Evolutionary conservation across 768 basidiomycete species (phyloP).

Genomic region (Trametes cubensis): DNA sequence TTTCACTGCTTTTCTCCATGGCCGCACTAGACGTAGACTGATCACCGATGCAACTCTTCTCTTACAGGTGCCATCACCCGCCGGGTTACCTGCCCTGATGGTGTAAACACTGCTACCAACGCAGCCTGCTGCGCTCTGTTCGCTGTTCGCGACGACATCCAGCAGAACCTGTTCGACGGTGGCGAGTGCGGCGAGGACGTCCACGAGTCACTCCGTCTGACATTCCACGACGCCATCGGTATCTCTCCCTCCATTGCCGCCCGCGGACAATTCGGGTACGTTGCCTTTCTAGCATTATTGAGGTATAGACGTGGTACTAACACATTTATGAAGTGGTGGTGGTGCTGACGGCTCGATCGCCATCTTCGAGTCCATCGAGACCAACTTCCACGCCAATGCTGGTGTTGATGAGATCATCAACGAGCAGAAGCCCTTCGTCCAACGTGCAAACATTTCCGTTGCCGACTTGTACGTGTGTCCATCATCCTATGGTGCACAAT

Average conservation of each 20-base stretch:
- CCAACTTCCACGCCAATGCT: slow-evolving; percentile 44
- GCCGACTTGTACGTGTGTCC: slow-evolving; percentile 33
- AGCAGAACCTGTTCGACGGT: slow-evolving; percentile 38
- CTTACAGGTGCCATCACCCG: slow-evolving; percentile 21
- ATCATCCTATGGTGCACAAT: neutral
- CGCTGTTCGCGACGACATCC: slow-evolving; percentile 30
- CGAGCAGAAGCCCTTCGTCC: slow-evolving; percentile 28
- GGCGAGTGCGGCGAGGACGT: slow-evolving; percentile 40
- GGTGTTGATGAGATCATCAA: slow-evolving; percentile 32
- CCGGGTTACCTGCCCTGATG: slow-evolving; percentile 27
- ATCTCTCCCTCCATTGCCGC: slow-evolving; percentile 24
- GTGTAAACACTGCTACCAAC: slow-evolving; percentile 22
- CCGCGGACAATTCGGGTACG: slow-evolving; percentile 20
- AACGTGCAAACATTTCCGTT: slow-evolving; percentile 26
- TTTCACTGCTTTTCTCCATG: neutral
- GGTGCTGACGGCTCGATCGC: slow-evolving; percentile 52
- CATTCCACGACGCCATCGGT: slow-evolving; percentile 33
- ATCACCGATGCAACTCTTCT: neutral
- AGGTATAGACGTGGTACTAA: neutral
- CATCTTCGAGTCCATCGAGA: slow-evolving; percentile 46
- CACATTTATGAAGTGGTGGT: slow-evolving; percentile 25
- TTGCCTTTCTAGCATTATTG: neutral
- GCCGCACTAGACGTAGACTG: neutral
- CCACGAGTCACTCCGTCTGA: slow-evolving; percentile 35
- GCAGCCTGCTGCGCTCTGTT: slow-evolving; percentile 24